These are phyloP conservation scores for Aureobasidium sp. DNA, from an alignment of 2,329 filamentous ascomycete species.

Conservation along the genomic window DNA sequence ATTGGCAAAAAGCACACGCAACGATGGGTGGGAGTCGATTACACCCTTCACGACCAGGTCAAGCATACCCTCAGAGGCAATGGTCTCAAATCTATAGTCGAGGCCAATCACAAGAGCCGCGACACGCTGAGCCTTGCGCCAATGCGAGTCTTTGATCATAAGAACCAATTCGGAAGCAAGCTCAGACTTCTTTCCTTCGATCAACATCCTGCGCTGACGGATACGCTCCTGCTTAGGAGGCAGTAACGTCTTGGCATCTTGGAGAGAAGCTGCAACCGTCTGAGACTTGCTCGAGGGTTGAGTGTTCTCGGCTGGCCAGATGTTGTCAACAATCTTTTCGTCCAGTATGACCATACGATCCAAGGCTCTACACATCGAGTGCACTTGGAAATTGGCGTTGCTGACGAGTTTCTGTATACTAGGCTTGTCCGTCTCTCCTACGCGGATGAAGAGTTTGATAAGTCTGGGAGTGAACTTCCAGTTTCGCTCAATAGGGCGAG, in stretches of 20 bases:
- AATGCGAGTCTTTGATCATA: constrained; percentile 73
- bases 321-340: constrained; percentile 59
- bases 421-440: constrained; percentile 83
- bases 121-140: constrained; percentile 90
- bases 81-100: constrained; percentile 81
- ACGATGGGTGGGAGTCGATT: constrained; percentile 81
- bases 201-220: constrained; percentile 62
- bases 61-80: constrained; percentile 75
- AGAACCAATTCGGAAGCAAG: constrained; percentile 76
- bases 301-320: constrained; percentile 51
- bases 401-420: constrained; percentile 87
- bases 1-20: constrained; percentile 74
- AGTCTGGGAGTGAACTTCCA: constrained; percentile 93
- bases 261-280: constrained; percentile 29
- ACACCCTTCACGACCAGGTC: constrained; percentile 75
- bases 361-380: constrained; percentile 85
- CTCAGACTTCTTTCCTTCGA: constrained; percentile 76
- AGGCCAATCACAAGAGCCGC: constrained; percentile 86
- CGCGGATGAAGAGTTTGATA: constrained; percentile 82
- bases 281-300: constrained; percentile 19
- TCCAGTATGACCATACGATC: constrained; percentile 82
- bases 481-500: constrained; percentile 80
- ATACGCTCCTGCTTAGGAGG: constrained; percentile 66
- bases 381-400: constrained; percentile 73
- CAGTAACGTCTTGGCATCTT: constrained; percentile 57